phyloP scores from a whole-genome alignment of 148 eudicot species.

The Camellia japonica region DNA sequence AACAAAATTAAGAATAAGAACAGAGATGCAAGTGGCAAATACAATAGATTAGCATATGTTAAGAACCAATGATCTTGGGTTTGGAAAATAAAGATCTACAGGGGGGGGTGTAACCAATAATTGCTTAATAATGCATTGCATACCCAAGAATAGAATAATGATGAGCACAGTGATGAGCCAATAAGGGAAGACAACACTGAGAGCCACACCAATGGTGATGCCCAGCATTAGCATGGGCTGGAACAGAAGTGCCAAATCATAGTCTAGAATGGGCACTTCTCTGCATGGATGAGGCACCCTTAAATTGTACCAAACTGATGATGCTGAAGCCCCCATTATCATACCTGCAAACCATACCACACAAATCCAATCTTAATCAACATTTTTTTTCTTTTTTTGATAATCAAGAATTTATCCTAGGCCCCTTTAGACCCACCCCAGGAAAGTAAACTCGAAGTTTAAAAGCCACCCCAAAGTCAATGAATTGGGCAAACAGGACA shows the following conservation, averaged over 20 bases:
- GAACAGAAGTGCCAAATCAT: conserved; percentile 89
- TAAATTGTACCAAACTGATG: conserved; percentile 94
- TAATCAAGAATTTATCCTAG: too few relatives aligned
- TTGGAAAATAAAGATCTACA: not conserved
- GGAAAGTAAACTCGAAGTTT: too few relatives aligned
- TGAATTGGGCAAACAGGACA: too few relatives aligned
- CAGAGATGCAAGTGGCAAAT: not conserved
- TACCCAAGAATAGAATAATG: conserved; percentile 88
- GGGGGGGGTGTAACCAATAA: not conserved
- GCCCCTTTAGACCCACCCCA: too few relatives aligned
- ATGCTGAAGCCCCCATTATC: conserved; percentile 98
- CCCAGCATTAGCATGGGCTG: conserved; percentile 99
- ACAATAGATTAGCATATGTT: not conserved
- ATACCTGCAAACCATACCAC: conserved; percentile 59
- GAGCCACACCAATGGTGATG: conserved; percentile 84
- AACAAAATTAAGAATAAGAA: not conserved
- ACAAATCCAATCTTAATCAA: conserved; percentile 7
- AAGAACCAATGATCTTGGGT: not conserved
- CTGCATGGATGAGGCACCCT: conserved; percentile 91
- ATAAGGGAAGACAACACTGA: conserved; percentile 93
- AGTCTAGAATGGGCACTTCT: conserved; percentile 85
- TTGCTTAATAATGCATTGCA: not conserved
- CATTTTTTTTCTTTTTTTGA: too few relatives aligned
- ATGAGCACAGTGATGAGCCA: conserved; percentile 97
- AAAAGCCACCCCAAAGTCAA: too few relatives aligned